These are phyloP conservation scores for Paecilomyces sp. DNA, from an alignment of 2,329 filamentous ascomycete species.

Conservation along the genomic window DNA sequence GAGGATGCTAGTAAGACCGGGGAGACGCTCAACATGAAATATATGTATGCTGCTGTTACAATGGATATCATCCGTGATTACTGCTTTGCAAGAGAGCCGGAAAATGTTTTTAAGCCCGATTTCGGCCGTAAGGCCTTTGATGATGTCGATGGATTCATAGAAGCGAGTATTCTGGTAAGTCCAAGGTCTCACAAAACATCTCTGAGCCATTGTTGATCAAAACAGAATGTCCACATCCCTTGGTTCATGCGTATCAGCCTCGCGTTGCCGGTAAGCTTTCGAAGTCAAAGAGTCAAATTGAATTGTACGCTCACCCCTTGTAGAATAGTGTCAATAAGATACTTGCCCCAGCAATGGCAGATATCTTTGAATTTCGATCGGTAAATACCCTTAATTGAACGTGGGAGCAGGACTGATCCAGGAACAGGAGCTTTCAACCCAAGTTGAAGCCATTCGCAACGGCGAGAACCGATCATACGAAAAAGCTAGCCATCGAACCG, in stretches of 20 bases:
- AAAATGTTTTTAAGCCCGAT: not conserved
- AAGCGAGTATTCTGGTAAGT: not conserved
- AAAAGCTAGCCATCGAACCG: not conserved
- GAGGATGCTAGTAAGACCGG: constrained; percentile 13
- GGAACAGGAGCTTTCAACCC: not conserved
- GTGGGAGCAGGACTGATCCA: not conserved
- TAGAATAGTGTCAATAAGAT: constrained; percentile 1
- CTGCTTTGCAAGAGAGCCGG: constrained; percentile 6
- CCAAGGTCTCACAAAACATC: not conserved
- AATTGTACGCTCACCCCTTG: not conserved
- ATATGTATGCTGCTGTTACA: constrained; percentile 26
- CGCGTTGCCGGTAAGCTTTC: not conserved
- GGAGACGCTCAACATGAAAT: constrained; percentile 8
- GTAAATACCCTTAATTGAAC: not conserved
- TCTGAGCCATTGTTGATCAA: not conserved
- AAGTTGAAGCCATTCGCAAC: not conserved
- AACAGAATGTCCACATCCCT: not conserved
- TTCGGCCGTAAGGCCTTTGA: not conserved
- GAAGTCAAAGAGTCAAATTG: not conserved
- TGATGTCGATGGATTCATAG: not conserved
- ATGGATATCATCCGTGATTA: constrained; percentile 35
- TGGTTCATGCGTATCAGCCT: not conserved
- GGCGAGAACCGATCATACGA: not conserved
- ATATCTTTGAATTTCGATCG: constrained; percentile 2
- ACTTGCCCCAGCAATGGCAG: constrained; percentile 2